Conservation (phyloP, 1,284 basidiomycete species). For the Rhodotorula mucilaginosa region DNA sequence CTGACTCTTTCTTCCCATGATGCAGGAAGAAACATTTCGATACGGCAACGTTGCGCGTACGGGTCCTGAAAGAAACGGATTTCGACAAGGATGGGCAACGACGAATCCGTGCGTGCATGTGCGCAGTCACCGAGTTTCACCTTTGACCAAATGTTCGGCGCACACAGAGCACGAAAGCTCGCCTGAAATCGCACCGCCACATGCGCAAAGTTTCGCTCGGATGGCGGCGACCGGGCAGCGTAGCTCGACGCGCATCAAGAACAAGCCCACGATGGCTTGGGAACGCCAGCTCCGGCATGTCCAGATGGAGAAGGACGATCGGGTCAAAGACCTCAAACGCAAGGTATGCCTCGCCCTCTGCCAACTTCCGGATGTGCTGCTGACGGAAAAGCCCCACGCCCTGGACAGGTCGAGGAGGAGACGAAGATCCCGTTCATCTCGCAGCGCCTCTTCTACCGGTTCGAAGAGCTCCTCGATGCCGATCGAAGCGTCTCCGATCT, state of each 20-base stretch:
- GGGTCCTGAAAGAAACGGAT: conserved; percentile 10
- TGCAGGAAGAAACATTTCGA: conserved; percentile 28
- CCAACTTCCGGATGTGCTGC: too few relatives aligned
- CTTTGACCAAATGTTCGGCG: not conserved
- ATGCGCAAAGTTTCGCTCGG: not conserved
- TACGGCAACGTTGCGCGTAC: conserved; percentile 17
- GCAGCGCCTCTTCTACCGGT: conserved; percentile 65
- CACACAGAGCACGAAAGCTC: not conserved
- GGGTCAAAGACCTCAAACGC: conserved; percentile 71
- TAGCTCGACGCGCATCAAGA: conserved; percentile 14
- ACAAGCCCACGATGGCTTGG: conserved; percentile 3
- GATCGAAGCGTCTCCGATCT: conserved; percentile 60
- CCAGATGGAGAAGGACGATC: conserved; percentile 60
- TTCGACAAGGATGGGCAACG: conserved; percentile 24
- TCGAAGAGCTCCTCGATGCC: conserved; percentile 61
- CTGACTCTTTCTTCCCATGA: too few relatives aligned
- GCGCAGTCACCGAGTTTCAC: too few relatives aligned
- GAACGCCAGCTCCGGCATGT: conserved; percentile 12
- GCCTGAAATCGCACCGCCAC: not conserved
- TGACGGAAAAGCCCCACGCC: not conserved
- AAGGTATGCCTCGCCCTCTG: conserved; percentile 54
- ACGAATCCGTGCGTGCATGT: conserved; percentile 2
- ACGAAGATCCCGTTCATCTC: conserved; percentile 67
- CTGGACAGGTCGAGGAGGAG: conserved; percentile 58
- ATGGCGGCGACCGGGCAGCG: not conserved